These are phyloP conservation scores for Neurospora sp. DNA, from an alignment of 495 filamentous ascomycete species.

Conservation along the genomic window DNA sequence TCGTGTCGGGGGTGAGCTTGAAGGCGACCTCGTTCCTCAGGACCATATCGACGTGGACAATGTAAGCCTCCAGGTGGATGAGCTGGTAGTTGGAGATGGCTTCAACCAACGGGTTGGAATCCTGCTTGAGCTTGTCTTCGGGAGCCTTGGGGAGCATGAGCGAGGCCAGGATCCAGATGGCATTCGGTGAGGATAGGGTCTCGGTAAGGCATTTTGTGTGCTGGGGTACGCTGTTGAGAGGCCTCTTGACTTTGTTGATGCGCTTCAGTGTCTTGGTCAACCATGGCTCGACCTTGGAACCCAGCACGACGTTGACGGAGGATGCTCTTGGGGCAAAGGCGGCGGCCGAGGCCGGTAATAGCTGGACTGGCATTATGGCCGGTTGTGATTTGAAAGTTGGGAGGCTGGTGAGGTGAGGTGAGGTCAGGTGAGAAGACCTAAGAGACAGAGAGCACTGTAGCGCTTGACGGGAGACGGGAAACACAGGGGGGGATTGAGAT, in stretches of 20 bases:
- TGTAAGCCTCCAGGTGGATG: conserved; percentile 92
- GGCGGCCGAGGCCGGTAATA: conserved; percentile 89
- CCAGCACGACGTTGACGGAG: conserved; percentile 91
- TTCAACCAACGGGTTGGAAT: conserved; percentile 81
- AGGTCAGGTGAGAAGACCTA: conserved; percentile 3
- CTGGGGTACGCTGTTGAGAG: conserved; percentile 93
- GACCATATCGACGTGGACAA: conserved; percentile 99
- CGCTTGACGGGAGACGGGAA: conserved; percentile 35
- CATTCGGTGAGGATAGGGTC: conserved; percentile 80
- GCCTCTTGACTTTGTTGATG: conserved; percentile 94
- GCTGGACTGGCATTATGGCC: conserved; percentile 73
- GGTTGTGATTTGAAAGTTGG: conserved; percentile 13
- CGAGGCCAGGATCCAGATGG: conserved; percentile 93
- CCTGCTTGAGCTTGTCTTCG: conserved; percentile 74
- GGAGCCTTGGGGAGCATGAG: conserved; percentile 90
- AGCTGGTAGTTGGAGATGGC: conserved; percentile 90
- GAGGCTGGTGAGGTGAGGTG: conserved; percentile 12
- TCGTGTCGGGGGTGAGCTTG: conserved; percentile 96
- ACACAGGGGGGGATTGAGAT: conserved; percentile 12
- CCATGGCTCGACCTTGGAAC: conserved; percentile 93
- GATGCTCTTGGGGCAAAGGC: conserved; percentile 88
- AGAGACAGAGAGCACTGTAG: conserved; percentile 40
- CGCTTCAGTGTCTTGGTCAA: conserved; percentile 93
- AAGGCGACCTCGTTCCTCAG: conserved; percentile 95
- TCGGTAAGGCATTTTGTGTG: conserved; percentile 96